phyloP scores from a whole-genome alignment of 768 basidiomycete species.

The Gelatoporia subvermispora region DNA sequence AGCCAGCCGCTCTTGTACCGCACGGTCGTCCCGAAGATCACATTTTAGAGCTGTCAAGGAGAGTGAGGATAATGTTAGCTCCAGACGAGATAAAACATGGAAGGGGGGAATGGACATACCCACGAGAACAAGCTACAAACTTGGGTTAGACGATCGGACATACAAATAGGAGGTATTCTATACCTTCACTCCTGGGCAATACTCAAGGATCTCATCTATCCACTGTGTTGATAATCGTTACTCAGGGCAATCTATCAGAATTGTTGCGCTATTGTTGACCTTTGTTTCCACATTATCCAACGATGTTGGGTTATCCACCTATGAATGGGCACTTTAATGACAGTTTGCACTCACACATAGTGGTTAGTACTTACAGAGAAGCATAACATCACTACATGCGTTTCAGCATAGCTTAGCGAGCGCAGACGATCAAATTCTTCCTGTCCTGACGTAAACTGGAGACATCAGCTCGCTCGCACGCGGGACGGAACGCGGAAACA shows the following conservation, averaged over 20 bases:
- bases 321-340: background rate
- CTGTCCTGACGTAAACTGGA: conserved; percentile 57
- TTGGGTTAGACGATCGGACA: conserved; percentile 4
- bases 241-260: background rate
- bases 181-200: conserved; percentile 95
- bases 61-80: background rate
- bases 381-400: conserved; percentile 93
- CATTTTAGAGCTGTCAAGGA: conserved; percentile 79
- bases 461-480: conserved; percentile 15
- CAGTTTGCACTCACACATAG: background rate
- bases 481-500: conserved; percentile 7
- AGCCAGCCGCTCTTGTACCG: conserved; percentile 65
- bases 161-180: conserved; percentile 8
- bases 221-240: conserved; percentile 61
- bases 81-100: background rate
- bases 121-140: conserved; percentile 71
- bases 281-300: conserved; percentile 95
- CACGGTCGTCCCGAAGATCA: conserved; percentile 83
- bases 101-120: conserved; percentile 47
- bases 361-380: conserved; percentile 66
- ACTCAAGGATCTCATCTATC: conserved; percentile 88
- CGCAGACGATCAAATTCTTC: conserved; percentile 94
- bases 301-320: conserved; percentile 94
- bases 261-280: conserved; percentile 33
- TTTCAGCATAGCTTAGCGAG: conserved; percentile 94